Percentiles rank a stretch among this genome's conserved stretches.
Evolutionary conservation across 352 stramenopile genomes (phyloP).

Genomic region (Pythium angustatum): DNA sequence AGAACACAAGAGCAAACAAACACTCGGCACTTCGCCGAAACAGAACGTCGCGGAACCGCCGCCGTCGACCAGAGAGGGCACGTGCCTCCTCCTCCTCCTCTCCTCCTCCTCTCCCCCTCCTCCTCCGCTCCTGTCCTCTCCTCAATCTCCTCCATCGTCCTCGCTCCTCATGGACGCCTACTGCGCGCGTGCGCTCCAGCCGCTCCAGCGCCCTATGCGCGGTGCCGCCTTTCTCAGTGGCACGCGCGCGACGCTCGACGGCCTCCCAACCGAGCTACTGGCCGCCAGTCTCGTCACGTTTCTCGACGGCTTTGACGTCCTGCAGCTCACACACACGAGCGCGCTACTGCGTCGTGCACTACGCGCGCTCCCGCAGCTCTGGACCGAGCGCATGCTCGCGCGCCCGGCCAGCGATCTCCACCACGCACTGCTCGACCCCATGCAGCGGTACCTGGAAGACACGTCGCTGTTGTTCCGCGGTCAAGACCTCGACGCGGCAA

Average conservation of each 20-base stretch:
- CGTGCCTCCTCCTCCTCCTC: too few species aligned
- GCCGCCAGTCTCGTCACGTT: conserved; percentile 22
- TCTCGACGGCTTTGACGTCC: conserved; percentile 34
- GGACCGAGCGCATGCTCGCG: conserved; percentile 22
- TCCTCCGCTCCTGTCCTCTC: neutral
- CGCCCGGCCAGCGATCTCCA: conserved; percentile 17
- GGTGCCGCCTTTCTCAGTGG: neutral
- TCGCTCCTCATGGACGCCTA: conserved; percentile 7
- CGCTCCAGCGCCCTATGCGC: conserved; percentile 1
- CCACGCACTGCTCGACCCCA: conserved; percentile 15
- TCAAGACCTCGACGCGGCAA: conserved; percentile 18
- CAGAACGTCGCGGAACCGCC: neutral
- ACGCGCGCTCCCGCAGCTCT: conserved; percentile 14
- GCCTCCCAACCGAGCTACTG: conserved; percentile 28
- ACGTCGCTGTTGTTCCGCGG: conserved; percentile 20
- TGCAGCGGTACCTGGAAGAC: conserved; percentile 18
- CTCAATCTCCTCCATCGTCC: neutral
- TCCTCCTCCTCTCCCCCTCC: neutral
- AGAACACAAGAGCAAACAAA: too few species aligned
- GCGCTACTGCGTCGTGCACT: neutral
- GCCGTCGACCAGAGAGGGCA: conserved; percentile 22
- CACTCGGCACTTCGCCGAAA: too few species aligned
- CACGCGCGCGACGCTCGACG: conserved; percentile 6
- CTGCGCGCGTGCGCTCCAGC: conserved; percentile 18
- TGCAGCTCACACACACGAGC: conserved; percentile 32